Evolutionary conservation across 257 asterid species (phyloP).

Genomic region (Nicotiana tomentosiformis): DNA sequence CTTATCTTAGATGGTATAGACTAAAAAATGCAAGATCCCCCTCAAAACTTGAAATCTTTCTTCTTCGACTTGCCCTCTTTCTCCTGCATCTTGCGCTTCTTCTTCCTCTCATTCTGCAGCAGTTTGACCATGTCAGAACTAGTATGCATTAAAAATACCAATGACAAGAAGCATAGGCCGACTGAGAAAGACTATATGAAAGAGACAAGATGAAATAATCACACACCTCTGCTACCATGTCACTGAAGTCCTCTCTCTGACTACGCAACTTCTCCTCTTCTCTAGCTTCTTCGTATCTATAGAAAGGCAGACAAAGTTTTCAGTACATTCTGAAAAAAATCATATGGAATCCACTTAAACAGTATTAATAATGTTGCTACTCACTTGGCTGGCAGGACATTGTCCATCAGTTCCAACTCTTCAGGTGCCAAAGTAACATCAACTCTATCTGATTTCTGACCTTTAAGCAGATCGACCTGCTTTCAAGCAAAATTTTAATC

Average conservation of each 20-base stretch:
- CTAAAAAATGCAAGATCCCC: neutral
- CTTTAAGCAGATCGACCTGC: slow-evolving; percentile 86
- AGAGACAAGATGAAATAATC: neutral
- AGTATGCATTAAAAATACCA: neutral
- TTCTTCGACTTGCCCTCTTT: slow-evolving; percentile 91
- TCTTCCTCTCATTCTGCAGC: slow-evolving; percentile 76
- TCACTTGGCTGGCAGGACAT: slow-evolving; percentile 89
- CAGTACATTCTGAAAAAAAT: neutral
- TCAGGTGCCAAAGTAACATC: slow-evolving; percentile 90
- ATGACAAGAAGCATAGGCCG: neutral
- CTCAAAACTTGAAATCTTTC: slow-evolving; percentile 80
- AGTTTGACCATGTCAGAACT: neutral
- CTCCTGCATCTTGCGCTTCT: slow-evolving; percentile 93
- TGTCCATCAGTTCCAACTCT: slow-evolving; percentile 84
- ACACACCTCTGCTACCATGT: slow-evolving; percentile 94
- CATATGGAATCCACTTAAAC: neutral
- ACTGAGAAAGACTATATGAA: neutral
- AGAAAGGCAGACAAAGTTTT: neutral
- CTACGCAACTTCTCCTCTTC: slow-evolving; percentile 86
- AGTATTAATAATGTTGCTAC: slow-evolving; percentile 9
- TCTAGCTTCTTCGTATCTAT: slow-evolving; percentile 93
- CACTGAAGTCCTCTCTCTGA: slow-evolving; percentile 94
- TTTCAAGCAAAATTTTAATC: neutral
- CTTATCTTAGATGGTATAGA: too few relatives aligned
- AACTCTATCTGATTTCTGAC: slow-evolving; percentile 87